Evolutionary conservation across 1,284 basidiomycete species (phyloP).

Genomic region (Ustilago xerochloae): DNA sequence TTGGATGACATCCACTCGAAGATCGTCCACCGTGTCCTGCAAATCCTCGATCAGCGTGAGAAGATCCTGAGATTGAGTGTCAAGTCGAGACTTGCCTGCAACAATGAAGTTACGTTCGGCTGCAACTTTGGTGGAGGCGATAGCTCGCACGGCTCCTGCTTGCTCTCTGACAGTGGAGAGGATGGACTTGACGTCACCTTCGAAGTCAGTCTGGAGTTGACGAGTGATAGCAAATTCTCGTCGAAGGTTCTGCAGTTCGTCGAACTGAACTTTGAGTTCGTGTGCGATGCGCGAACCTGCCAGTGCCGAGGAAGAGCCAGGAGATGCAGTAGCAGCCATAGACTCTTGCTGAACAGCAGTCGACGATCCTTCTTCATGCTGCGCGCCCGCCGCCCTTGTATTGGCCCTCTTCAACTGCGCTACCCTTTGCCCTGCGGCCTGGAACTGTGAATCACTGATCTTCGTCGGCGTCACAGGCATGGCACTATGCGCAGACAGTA

Average conservation of each 20-base stretch:
- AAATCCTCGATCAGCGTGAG: slow-evolving; percentile 93
- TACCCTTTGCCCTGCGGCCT: slow-evolving; percentile 60
- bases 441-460: slow-evolving; percentile 65
- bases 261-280: slow-evolving; percentile 89
- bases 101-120: slow-evolving; percentile 89
- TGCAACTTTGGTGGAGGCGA: slow-evolving; percentile 79
- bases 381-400: slow-evolving; percentile 25
- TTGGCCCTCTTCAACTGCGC: slow-evolving; percentile 57
- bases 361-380: slow-evolving; percentile 22
- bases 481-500: slow-evolving; percentile 21
- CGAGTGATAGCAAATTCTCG: slow-evolving; percentile 92
- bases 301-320: slow-evolving; percentile 13
- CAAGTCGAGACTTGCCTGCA: slow-evolving; percentile 88
- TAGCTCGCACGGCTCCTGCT: slow-evolving; percentile 81
- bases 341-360: too few relatives aligned
- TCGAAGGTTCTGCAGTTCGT: slow-evolving; percentile 91
- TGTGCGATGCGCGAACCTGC: slow-evolving; percentile 56
- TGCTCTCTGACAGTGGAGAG: slow-evolving; percentile 81
- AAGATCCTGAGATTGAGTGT: slow-evolving; percentile 85
- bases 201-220: slow-evolving; percentile 92
- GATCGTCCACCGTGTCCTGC: slow-evolving; percentile 88
- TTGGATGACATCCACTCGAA: slow-evolving; percentile 91
- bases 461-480: slow-evolving; percentile 35
- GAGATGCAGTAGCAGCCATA: background rate
- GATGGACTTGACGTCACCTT: slow-evolving; percentile 86